Conservation (phyloP, 2,329 filamentous ascomycete genomes). For the Fonsecaea pugnacius region DNA sequence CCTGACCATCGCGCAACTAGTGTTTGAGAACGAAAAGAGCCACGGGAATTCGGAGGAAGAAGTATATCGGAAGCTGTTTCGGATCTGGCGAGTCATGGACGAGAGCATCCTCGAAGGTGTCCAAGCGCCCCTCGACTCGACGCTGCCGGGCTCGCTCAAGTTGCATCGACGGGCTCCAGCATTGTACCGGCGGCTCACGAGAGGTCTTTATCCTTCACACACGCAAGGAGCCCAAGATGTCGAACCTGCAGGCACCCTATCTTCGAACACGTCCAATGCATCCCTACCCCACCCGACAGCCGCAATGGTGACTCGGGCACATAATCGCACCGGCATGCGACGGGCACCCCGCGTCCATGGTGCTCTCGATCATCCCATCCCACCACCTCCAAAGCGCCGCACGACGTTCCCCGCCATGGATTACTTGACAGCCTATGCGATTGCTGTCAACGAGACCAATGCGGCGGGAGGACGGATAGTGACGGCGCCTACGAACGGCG, state of each 20-base stretch:
- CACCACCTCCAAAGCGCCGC: constrained; percentile 25
- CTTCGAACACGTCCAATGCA: not conserved
- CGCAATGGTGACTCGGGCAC: not conserved
- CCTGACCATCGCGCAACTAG: constrained; percentile 34
- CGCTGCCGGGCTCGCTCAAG: constrained; percentile 31
- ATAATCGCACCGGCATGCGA: constrained; percentile 13
- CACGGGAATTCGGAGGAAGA: constrained; percentile 28
- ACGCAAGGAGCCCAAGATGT: constrained; percentile 17
- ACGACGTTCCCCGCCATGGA: constrained; percentile 32
- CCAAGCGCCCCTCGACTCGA: constrained; percentile 28
- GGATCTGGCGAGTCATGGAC: constrained; percentile 34
- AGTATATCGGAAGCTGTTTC: constrained; percentile 31
- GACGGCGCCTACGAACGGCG: constrained; percentile 26
- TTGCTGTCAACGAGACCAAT: constrained; percentile 35
- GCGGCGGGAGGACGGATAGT: constrained; percentile 14
- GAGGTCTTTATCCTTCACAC: constrained; percentile 32
- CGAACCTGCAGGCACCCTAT: not conserved
- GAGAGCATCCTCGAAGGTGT: constrained; percentile 34
- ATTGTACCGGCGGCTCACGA: constrained; percentile 30
- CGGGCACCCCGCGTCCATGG: constrained; percentile 23
- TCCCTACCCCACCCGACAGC: not conserved
- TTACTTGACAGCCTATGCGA: constrained; percentile 33
- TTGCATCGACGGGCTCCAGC: constrained; percentile 31
- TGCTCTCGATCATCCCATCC: constrained; percentile 29
- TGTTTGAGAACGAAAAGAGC: constrained; percentile 35